Conservation (phyloP, 306 rosid genomes). For the Alnus glutinosa region DNA sequence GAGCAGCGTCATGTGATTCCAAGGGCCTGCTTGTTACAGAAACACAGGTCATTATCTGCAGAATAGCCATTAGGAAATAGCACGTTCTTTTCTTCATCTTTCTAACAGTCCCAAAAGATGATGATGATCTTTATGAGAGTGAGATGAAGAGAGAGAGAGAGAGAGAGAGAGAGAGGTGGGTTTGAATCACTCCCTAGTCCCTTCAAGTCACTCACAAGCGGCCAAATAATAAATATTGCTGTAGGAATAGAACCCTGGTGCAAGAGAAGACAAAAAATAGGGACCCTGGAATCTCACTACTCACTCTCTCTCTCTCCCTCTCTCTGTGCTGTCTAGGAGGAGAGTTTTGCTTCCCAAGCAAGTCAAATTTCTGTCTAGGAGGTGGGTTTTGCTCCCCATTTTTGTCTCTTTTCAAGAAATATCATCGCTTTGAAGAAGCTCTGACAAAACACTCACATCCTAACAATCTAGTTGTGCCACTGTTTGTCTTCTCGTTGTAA, state of each 20-base stretch:
- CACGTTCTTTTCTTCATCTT: constrained; percentile 25
- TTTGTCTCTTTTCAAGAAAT: no score
- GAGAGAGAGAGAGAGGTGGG: constrained; percentile 8
- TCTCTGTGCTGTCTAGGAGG: no score
- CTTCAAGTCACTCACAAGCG: not conserved
- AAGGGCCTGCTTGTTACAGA: constrained; percentile 31
- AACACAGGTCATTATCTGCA: constrained; percentile 12
- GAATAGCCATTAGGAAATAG: constrained; percentile 7
- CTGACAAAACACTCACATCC: no score
- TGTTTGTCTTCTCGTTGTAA: not conserved
- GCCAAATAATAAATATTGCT: not conserved
- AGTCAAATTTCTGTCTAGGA: not conserved
- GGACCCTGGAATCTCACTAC: no score
- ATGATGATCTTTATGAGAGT: constrained; percentile 4
- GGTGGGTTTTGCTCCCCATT: no score
- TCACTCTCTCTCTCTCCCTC: no score
- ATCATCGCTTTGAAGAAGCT: not conserved
- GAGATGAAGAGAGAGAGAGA: constrained; percentile 11
- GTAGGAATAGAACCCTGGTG: not conserved
- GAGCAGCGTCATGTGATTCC: not conserved
- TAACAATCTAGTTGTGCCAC: not conserved
- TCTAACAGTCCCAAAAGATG: not conserved
- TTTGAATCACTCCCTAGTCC: not conserved
- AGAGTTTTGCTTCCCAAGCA: not conserved
- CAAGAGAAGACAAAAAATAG: constrained; percentile 8